Evolutionary conservation across 169 alveolate genomes (phyloP).

Genomic region (Blepharisma undulans): DNA sequence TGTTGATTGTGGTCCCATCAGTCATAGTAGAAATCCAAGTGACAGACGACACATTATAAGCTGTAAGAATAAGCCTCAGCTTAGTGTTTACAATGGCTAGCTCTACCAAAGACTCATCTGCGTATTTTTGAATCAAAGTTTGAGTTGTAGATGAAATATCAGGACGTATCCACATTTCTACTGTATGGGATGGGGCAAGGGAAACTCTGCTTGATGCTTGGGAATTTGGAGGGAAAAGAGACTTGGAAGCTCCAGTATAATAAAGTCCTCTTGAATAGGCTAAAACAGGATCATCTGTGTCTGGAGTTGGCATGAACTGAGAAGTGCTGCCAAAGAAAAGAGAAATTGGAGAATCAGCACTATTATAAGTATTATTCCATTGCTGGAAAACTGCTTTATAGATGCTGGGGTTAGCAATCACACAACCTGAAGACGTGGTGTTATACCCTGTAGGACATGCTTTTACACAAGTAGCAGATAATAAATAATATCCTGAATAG

Average conservation of each 20-base stretch:
- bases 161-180: conserved; percentile 7
- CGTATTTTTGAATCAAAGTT: neutral
- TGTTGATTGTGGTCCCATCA: neutral
- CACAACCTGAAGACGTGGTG: neutral
- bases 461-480: neutral
- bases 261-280: neutral
- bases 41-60: neutral
- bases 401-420: neutral
- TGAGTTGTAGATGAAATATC: neutral
- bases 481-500: neutral
- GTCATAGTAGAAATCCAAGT: neutral
- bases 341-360: neutral
- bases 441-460: neutral
- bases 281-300: neutral
- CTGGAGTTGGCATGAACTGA: neutral
- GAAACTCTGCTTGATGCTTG: neutral
- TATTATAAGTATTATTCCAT: neutral
- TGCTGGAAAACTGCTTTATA: neutral
- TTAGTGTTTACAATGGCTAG: neutral
- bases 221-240: neutral
- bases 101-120: neutral
- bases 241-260: neutral
- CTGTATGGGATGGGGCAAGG: neutral
- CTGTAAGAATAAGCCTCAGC: neutral
- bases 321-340: neutral